A percentile compares a stretch with the other conserved stretches of the same genome.
Conservation (phyloP, 345 rosid species). For the Salix suchowensis region DNA sequence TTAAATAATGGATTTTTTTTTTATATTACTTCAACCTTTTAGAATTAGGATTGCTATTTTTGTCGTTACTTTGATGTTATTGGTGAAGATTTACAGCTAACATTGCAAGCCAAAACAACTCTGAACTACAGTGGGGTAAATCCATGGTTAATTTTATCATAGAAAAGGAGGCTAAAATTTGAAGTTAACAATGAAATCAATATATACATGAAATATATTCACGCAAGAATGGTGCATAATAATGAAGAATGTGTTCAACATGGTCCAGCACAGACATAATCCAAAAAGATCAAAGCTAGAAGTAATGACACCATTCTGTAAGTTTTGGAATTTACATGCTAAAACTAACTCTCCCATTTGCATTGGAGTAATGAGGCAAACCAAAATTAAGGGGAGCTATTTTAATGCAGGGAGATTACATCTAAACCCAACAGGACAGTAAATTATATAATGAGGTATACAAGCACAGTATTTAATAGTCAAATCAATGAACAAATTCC, state of each 20-base stretch:
- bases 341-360: background rate
- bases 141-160: background rate
- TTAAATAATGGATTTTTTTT: background rate
- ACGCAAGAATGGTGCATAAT: background rate
- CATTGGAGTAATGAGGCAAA: background rate
- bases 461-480: background rate
- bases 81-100: background rate
- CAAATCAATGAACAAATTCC: background rate
- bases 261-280: background rate
- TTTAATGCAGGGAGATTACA: background rate
- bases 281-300: background rate
- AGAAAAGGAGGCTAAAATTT: background rate
- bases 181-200: background rate
- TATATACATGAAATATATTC: background rate
- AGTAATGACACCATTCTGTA: background rate
- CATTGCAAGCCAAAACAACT: background rate
- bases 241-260: background rate
- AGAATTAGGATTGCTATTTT: background rate
- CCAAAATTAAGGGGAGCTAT: background rate
- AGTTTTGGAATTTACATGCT: background rate
- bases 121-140: background rate
- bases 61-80: too few species aligned
- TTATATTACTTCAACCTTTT: background rate
- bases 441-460: background rate
- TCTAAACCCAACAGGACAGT: background rate